These are phyloP conservation scores for Volvox africanus DNA, from an alignment of 139 green algal species.

Conservation along the genomic window DNA sequence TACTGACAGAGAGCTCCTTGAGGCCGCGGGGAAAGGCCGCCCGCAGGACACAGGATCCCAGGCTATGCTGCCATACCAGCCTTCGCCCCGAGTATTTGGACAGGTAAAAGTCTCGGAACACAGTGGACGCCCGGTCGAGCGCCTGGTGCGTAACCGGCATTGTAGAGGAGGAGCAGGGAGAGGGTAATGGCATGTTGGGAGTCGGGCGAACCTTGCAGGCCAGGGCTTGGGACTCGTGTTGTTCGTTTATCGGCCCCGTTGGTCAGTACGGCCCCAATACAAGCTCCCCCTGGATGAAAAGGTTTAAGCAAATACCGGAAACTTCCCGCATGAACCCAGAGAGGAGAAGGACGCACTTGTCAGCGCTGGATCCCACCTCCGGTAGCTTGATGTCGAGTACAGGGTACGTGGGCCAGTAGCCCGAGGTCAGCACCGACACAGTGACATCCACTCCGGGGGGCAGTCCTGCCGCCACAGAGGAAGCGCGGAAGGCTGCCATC, in stretches of 20 bases:
- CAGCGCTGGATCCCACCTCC: slow-evolving; percentile 48
- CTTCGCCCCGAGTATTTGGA: slow-evolving; percentile 92
- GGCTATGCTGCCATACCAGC: slow-evolving; percentile 93
- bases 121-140: slow-evolving; percentile 34
- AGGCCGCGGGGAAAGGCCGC: slow-evolving; percentile 80
- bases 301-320: too few species aligned
- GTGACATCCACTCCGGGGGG: slow-evolving; percentile 84
- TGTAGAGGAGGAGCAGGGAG: too few species aligned
- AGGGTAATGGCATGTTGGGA: too few species aligned
- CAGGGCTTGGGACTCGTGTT: too few species aligned
- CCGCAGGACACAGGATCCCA: slow-evolving; percentile 87
- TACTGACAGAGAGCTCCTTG: slow-evolving; percentile 95
- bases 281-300: too few species aligned
- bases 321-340: too few species aligned
- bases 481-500: slow-evolving; percentile 54
- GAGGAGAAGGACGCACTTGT: too few species aligned
- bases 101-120: slow-evolving; percentile 95
- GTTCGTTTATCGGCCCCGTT: too few species aligned
- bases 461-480: slow-evolving; percentile 37
- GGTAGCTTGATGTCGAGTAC: slow-evolving; percentile 88
- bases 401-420: slow-evolving; percentile 96
- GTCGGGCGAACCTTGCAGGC: too few species aligned
- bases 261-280: too few species aligned
- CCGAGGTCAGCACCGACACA: slow-evolving; percentile 94
- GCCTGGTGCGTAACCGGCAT: not conserved